Evolutionary conservation across 768 basidiomycete genomes (phyloP), one percentile per base, ranked within the genome.

Genomic region (Panus rudis): DNA sequence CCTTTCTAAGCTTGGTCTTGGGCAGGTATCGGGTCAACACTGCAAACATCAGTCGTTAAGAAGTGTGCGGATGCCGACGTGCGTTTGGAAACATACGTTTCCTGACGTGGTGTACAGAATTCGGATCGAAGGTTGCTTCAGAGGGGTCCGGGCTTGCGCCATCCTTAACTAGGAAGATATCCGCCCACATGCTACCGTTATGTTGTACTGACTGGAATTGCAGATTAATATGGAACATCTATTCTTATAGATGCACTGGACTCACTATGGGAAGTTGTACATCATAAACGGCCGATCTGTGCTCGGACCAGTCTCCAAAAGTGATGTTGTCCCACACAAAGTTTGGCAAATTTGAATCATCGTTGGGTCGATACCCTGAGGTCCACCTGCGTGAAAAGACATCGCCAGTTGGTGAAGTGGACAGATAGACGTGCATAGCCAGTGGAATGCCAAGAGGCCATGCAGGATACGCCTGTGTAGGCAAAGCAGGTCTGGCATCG

Each of bases 21-120:
- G 84, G 75, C 24, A 85, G 53, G 61, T 92, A 93, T n/a, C 87
- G 80, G 2, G 90, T 94, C 50, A 99, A 66, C 22, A 84, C 93
- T 96, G 43, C 27, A 27, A 10, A 25, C 14, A 10, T 35, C 50
- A 38, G 37, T 25, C 19, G 43, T 21, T 13, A 37, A 47, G 37
- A 39, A 26, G 25, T 26, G 26, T 5, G 16, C 43, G 50, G 28
- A n/a, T n/a, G n/a, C n/a, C 26, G 43, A 47, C 42, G 26, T 16
- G 7, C 30, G 26, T 38, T 26, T 12, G 20, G 34, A 19, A 20
- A 68, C 82, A 26, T 51, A 91, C 90, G 66, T 65, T 90, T 90
- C 41, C 85, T 73, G 45, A 81, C 62, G 56, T 88, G 80, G 49
- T 87, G 79, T 4, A 92, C 71, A 39, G 76, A 68, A 10, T 64